Evolutionary conservation across 345 rosid species (phyloP).

Genomic region (Sisymbrium altissimum): DNA sequence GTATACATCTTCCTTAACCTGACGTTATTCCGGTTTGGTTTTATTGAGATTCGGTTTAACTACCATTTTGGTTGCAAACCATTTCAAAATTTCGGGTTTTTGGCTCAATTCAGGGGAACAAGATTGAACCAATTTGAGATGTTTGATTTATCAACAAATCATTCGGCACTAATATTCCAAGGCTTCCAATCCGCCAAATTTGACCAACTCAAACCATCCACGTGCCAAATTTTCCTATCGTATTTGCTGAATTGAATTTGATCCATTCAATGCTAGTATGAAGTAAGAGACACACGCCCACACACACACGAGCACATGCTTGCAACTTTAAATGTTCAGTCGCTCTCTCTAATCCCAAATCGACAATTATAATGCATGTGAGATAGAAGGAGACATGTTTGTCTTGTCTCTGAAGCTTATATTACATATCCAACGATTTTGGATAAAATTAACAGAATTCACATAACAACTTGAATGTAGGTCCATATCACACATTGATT

Average conservation of each 20-base stretch:
- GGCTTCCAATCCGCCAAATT: neutral
- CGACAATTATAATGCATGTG: slow-evolving; percentile 15
- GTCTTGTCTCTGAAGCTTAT: slow-evolving; percentile 9
- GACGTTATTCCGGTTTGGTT: neutral
- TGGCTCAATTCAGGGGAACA: neutral
- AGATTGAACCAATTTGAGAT: neutral
- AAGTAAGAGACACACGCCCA: neutral
- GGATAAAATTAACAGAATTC: no score
- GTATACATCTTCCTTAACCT: slow-evolving; percentile 3
- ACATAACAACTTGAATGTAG: no score
- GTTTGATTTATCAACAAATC: neutral
- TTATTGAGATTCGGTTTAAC: neutral
- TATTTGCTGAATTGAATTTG: neutral
- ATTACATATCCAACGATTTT: neutral
- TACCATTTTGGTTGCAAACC: neutral
- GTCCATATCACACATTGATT: no score
- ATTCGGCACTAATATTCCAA: neutral
- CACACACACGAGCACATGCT: slow-evolving; percentile 30
- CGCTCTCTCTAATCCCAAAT: slow-evolving; percentile 21
- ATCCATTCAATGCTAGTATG: slow-evolving; percentile 20
- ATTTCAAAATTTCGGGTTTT: neutral
- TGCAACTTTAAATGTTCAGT: neutral
- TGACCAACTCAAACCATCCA: neutral
- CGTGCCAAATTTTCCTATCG: neutral
- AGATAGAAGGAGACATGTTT: slow-evolving; percentile 13